Evolutionary conservation across 208 protist genomes (phyloP), one percentile per base, ranked within the genome.

Genomic region (Crithidia expoeki): DNA sequence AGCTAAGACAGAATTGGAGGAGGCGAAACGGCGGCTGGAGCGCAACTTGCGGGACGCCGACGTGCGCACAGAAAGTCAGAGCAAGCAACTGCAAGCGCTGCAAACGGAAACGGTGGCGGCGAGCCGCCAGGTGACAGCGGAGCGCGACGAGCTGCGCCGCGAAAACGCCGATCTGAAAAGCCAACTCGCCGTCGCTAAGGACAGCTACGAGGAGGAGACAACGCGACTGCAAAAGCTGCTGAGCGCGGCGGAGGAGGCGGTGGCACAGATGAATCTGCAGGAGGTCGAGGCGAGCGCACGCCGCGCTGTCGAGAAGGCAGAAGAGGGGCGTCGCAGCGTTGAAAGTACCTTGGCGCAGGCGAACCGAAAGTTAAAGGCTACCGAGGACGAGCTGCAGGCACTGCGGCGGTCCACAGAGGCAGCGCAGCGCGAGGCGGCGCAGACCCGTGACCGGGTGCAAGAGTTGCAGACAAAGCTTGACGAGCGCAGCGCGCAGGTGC

Each of bases 131-230:
- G 51, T 79, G 10, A 76, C 67, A 16, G 55, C 50, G n/a, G 89
- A 92, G 47, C 38, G 75, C 10, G 86, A 89, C 19, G 77, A 78
- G 25, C 55, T 85, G 23, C 82, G 81, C n/a, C 72, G 78, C 42
- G 84, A 85, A 12, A 71, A 72, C 28, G 47, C 76, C 27, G 59
- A 84, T 17, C 33, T 84, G 2, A 76, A 84, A 59, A 61, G 57
- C 23, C 65, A 84, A 38, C 71, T 90, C 19, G 33, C 58, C 2
- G 52, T 63, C 30, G 62, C 52, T 5, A 60, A 66, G 19, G 68
- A 76, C 23, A 58, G 44, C 19, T 79, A 92, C 52, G 86, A 79
- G 51, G 85, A 88, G 63, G 85, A 90, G 42, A 27, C 85, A 53
- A 53, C 70, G 63, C 78, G 75, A 1, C 59, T 86, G 38, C 74